Evolutionary conservation across 306 rosid species (phyloP).

Genomic region (Morella rubra): DNA sequence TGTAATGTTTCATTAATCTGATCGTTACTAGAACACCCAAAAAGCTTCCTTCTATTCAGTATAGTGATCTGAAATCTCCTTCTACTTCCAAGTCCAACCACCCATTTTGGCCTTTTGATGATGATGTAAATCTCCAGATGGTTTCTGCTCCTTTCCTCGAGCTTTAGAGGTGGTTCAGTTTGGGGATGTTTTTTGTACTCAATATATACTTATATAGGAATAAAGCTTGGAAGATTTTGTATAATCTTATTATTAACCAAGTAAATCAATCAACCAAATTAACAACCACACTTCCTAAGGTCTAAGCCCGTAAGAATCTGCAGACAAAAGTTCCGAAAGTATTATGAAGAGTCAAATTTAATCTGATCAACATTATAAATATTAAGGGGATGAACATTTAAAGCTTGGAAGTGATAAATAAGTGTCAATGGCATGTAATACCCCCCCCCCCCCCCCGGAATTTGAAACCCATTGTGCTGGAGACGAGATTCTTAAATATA

Average conservation of each 20-base stretch:
- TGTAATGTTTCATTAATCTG: neutral
- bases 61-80: neutral
- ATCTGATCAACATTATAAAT: too few species aligned
- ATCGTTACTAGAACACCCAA: neutral
- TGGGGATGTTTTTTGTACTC: constrained; percentile 4
- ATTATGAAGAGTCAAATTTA: too few species aligned
- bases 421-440: too few species aligned
- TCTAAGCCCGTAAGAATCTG: neutral
- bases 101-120: neutral
- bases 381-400: too few species aligned
- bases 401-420: too few species aligned
- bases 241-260: neutral
- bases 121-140: neutral
- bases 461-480: too few species aligned
- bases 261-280: neutral
- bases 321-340: neutral
- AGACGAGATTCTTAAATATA: too few species aligned
- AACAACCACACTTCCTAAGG: neutral
- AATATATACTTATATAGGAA: neutral
- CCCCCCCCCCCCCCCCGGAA: too few species aligned
- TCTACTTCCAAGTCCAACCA: neutral
- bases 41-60: neutral
- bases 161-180: constrained; percentile 5
- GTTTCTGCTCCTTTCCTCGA: constrained; percentile 4
- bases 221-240: neutral